Base-by-base conservation (phyloP, 2,329 filamentous ascomycete genomes). In the Aspergillus oerlinghausenensis region DNA sequence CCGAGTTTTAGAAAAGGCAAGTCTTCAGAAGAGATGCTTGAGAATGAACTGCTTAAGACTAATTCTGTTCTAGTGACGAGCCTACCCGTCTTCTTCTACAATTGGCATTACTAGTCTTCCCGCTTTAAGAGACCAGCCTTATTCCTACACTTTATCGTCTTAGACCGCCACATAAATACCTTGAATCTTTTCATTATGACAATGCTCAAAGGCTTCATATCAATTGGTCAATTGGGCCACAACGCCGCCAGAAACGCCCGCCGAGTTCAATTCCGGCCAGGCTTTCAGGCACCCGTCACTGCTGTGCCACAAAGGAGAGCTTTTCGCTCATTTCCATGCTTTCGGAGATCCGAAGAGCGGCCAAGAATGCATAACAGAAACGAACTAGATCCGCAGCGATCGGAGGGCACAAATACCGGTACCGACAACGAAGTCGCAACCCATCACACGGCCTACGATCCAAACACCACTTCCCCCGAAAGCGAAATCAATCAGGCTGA, bases 361-460 rank as follows among this genome's bases (percentile, higher is more conserved):
- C 48, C 50, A 54, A 45, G 45, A 53, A 43, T 49, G 47, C 53
- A 63, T 10, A 80, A 87, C 67, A 82, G 84, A 52, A 81, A 87
- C 60, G 80, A 80, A 2, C 80, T 95, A 35, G 83, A 88, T 57
- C 85, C 88, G 0, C 79, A 83, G 35, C 74, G 82, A 2, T 84
- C 81, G 54, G 89, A 95, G 69, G 84, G 87, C 73, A 84, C 84
- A 56, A 84, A 87, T 68, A 85, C 84, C 51, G 88, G 84, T 3
- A 84, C 83, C 0, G 89, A 86, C 62, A 77, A 86, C 49, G 79
- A 83, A 11, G 81, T 86, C 0, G 79, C 81, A 0, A 76, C 80
- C 29, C 77, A 82, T 55, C 79, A 86, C 45, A 81, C 86, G 0
- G 87, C 91, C 1, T 95, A 89, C 73, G 81, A 90, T 68, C 84